Conservation (phyloP, 2,329 filamentous ascomycete genomes). For the Apiospora arundinis region DNA sequence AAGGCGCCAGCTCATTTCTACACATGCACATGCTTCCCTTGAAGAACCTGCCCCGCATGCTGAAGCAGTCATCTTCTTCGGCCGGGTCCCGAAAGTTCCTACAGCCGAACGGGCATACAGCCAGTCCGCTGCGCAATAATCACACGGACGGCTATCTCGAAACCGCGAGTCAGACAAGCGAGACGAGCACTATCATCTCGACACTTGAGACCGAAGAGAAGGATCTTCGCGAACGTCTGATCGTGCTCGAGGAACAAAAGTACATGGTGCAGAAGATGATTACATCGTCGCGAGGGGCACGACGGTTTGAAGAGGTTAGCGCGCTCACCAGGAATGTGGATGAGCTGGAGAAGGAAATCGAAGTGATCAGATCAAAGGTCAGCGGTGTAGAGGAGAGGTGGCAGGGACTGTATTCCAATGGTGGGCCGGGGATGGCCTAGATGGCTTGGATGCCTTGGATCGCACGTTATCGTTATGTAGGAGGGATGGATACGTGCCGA, state of each 20-base stretch:
- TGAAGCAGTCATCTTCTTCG: slow-evolving; percentile 55
- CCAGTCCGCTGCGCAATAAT: slow-evolving; percentile 54
- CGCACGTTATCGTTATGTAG: neutral
- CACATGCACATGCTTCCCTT: slow-evolving; percentile 91
- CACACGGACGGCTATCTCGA: slow-evolving; percentile 49
- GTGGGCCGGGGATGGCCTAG: slow-evolving; percentile 24
- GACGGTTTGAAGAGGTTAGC: slow-evolving; percentile 86
- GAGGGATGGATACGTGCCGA: neutral
- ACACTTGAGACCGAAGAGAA: slow-evolving; percentile 83
- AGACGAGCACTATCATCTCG: slow-evolving; percentile 60
- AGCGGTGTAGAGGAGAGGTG: slow-evolving; percentile 67
- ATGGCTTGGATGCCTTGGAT: neutral
- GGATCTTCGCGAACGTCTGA: slow-evolving; percentile 76
- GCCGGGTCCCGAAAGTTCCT: slow-evolving; percentile 41
- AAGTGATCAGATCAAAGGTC: slow-evolving; percentile 68
- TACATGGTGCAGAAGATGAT: slow-evolving; percentile 91
- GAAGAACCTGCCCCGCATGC: slow-evolving; percentile 73
- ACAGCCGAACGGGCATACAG: slow-evolving; percentile 39
- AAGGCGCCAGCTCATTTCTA: slow-evolving; percentile 81
- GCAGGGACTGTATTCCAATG: slow-evolving; percentile 56
- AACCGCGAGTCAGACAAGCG: slow-evolving; percentile 56
- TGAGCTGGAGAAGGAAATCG: slow-evolving; percentile 81
- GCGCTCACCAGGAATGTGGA: slow-evolving; percentile 81
- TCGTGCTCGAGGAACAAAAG: slow-evolving; percentile 88
- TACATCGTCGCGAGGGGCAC: slow-evolving; percentile 73